These are phyloP conservation scores for Rhodotorula diobovata DNA, from an alignment of 768 basidiomycete species.

Conservation along the genomic window DNA sequence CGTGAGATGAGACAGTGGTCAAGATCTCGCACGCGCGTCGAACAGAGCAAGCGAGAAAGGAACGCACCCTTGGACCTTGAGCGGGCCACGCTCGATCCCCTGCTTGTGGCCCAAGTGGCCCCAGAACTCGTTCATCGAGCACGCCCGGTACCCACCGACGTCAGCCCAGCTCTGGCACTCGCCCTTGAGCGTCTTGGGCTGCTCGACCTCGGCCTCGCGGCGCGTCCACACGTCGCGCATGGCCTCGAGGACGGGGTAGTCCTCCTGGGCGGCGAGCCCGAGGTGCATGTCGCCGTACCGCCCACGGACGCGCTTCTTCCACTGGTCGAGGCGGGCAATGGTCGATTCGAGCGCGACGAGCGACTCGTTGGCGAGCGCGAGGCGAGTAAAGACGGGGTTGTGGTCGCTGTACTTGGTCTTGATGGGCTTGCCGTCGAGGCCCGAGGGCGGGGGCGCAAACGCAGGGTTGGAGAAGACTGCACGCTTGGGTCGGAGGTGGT, in stretches of 20 bases:
- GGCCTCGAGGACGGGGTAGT: neutral
- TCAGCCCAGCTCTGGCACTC: slow-evolving; percentile 20
- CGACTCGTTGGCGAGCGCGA: slow-evolving; percentile 15
- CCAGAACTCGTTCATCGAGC: slow-evolving; percentile 47
- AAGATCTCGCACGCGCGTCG: neutral
- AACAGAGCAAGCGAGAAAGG: neutral
- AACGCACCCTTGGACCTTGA: slow-evolving; percentile 11
- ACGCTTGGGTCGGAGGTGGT: neutral
- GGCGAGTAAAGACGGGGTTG: slow-evolving; percentile 31
- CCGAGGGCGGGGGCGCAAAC: neutral
- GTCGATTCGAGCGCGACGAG: slow-evolving; percentile 17
- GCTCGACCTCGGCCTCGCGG: slow-evolving; percentile 4
- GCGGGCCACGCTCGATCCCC: neutral
- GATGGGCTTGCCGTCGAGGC: slow-evolving; percentile 15
- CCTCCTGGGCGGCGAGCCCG: neutral
- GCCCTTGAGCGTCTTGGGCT: neutral
- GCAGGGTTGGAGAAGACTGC: neutral
- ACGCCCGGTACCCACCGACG: slow-evolving; percentile 47
- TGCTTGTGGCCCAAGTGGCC: slow-evolving; percentile 71
- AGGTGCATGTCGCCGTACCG: neutral
- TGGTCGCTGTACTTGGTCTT: slow-evolving; percentile 13
- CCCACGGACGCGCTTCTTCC: neutral
- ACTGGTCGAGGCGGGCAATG: neutral
- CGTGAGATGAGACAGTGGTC: neutral
- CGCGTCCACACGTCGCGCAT: slow-evolving; percentile 1